These are phyloP conservation scores for Talaromyces amestolkiae DNA, from an alignment of 2,329 filamentous ascomycete species.

Conservation along the genomic window DNA sequence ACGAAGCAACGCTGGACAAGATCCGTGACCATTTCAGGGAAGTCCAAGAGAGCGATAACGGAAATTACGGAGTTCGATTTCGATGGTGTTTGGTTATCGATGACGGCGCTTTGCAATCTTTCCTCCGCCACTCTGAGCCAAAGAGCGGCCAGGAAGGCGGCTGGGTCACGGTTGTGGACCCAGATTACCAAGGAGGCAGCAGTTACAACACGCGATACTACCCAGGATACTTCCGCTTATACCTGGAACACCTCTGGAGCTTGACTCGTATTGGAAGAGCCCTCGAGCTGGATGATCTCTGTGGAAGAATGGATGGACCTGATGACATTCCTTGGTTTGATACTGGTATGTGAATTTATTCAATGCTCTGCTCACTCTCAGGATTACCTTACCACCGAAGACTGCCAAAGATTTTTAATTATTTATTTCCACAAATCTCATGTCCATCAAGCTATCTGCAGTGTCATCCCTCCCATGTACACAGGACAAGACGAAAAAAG, in stretches of 20 bases:
- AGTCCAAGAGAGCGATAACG: not conserved
- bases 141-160: not conserved
- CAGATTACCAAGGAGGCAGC: not conserved
- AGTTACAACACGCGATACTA: constrained; percentile 5
- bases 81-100: not conserved
- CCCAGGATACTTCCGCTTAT: not conserved
- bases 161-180: not conserved
- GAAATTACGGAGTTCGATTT: not conserved
- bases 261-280: not conserved
- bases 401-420: no score
- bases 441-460: no score
- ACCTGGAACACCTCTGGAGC: not conserved
- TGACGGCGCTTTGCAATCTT: not conserved
- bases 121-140: not conserved
- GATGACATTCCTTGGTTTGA: constrained; percentile 7
- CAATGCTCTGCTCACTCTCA: no score
- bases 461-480: no score
- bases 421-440: no score
- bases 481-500: no score
- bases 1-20: not conserved
- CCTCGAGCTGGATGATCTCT: constrained; percentile 1
- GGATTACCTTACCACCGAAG: no score
- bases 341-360: not conserved
- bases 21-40: not conserved
- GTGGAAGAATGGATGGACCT: constrained; percentile 3